Percentiles rank a stretch among this genome's conserved stretches.
Conservation (phyloP, 2,329 filamentous ascomycete species). For the Cladorrhinum sp. region DNA sequence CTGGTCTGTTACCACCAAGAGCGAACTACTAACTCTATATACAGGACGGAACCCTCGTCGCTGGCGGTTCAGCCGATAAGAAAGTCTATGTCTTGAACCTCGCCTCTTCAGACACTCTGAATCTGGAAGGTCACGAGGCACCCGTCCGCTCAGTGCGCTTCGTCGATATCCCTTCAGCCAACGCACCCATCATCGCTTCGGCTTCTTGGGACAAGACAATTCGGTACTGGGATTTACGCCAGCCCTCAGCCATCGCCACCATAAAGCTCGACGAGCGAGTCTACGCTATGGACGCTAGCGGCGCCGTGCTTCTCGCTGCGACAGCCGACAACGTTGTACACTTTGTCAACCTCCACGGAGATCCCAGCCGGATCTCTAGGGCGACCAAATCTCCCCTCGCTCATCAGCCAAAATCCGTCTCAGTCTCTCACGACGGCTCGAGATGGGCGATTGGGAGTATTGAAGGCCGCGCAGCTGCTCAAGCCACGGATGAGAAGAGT, state of each 20-base stretch:
- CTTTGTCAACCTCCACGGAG: slow-evolving; percentile 32
- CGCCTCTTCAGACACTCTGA: slow-evolving; percentile 25
- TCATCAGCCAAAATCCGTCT: slow-evolving; percentile 31
- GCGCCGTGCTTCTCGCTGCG: slow-evolving; percentile 30
- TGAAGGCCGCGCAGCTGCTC: slow-evolving; percentile 31
- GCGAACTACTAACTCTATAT: neutral
- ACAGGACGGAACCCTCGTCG: slow-evolving; percentile 35
- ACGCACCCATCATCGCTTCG: slow-evolving; percentile 30
- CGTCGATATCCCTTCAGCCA: slow-evolving; percentile 28
- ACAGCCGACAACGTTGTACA: slow-evolving; percentile 34
- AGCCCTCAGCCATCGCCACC: slow-evolving; percentile 41
- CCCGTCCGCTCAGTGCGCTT: slow-evolving; percentile 35
- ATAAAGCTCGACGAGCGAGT: slow-evolving; percentile 51
- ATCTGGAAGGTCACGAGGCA: slow-evolving; percentile 31
- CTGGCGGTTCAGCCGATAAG: slow-evolving; percentile 34
- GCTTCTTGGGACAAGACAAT: slow-evolving; percentile 56
- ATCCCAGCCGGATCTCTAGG: slow-evolving; percentile 22
- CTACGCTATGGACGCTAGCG: slow-evolving; percentile 35
- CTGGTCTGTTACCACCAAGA: neutral
- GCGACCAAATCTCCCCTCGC: slow-evolving; percentile 27
- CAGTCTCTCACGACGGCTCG: slow-evolving; percentile 29
- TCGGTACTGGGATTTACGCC: slow-evolving; percentile 56
- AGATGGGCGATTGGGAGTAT: slow-evolving; percentile 32
- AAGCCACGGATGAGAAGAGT: slow-evolving; percentile 23
- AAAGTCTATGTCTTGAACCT: slow-evolving; percentile 32